Evolutionary conservation across 345 rosid species (phyloP), one percentile per base, ranked within the genome.

Genomic region (Pistacia integerrima): DNA sequence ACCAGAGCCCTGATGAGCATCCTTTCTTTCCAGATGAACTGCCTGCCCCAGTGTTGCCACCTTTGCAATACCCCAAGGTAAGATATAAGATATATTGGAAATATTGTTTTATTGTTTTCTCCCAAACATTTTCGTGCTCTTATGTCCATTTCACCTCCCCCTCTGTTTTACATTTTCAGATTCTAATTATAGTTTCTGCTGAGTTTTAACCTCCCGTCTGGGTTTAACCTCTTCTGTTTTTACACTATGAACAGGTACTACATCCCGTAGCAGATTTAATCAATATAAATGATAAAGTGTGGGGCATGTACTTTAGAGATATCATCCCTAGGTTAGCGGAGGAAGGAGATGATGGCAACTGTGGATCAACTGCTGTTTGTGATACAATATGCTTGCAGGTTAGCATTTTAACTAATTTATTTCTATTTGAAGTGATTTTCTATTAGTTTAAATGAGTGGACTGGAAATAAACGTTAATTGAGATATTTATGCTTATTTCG

Each of bases 311-410:
- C 78, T 96, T 96, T 60, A 81, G 86, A 78, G 93, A 92, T 81
- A 87, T 96, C 63, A 74, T 96, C 22, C 98, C 98, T 2, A 86
- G 95, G 74, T 73, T 96, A 78, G 97, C 88, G 48, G 84, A 80
- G 78, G 83, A 89, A 79, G 99, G 97, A 30, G 85, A 92, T 82
- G 99, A 96, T 84, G 97, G 99, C 35, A 96, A 96, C 51, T 91
- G 83, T 73, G 99, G 99, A 33, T 93, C 98, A 66, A 80, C 97
- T 52, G 99, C 98, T 67, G 95, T 93, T 72, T 93, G 99, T 79
- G 99, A 96, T 69, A 91, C 98, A 0, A 85, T 88, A 16, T 93
- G 97, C 81, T 80, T 96, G 80, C 97, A 96, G 94, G 98, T 93
- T 78, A 38, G 67, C 35, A n/a, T 66, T 65, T 76, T 30, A 1